Evolutionary conservation across 768 basidiomycete genomes (phyloP), one percentile per base, ranked within the genome.

Genomic region (Hypsizygus marmoreus): DNA sequence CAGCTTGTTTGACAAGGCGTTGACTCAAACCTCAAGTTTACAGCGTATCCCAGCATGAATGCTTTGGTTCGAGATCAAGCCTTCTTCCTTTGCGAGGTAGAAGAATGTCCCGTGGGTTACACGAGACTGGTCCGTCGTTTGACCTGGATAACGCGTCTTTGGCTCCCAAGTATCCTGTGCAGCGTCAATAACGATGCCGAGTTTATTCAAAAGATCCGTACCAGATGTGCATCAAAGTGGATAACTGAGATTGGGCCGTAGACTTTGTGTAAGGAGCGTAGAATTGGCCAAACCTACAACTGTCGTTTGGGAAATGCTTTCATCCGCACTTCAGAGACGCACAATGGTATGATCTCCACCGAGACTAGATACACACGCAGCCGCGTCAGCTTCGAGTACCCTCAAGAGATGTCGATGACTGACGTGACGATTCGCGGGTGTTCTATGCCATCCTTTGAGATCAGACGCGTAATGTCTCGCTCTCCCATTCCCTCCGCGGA

Each of bases 321-420:
- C 23, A 24, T 13, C 8, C n/a, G 20, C n/a, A 13, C 4, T 24
- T 25, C 23, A 16, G 20, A 23, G 6, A 55, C 68, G 50, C 35
- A 86, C 91, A 51, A 93, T 88, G 11, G 91, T 91, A 63, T 94
- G 92, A 58, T 94, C 92, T 5, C 92, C 92, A 19, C 93, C 93
- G 22, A 90, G 71, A 66, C 86, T 86, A 31, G 6, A 45, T 1
- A 28, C 13, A 49, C 24, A 19, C 19, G 10, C 11, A 13, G 16
- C 40, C 23, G 22, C 23, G 30, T 47, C n/a, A 49, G 44, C 25
- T 28, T 4, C 34, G 34, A 32, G 12, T 17, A 45, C n/a, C 43
- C 5, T 11, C 23, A 30, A 39, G 50, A 40, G 13, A 45, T 29
- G 29, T 37, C n/a, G 16, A 30, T 34, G 17, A 17, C 14, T 44